Conservation (phyloP, 1,139 yeast genomes). For the Diutina ranongensis region DNA sequence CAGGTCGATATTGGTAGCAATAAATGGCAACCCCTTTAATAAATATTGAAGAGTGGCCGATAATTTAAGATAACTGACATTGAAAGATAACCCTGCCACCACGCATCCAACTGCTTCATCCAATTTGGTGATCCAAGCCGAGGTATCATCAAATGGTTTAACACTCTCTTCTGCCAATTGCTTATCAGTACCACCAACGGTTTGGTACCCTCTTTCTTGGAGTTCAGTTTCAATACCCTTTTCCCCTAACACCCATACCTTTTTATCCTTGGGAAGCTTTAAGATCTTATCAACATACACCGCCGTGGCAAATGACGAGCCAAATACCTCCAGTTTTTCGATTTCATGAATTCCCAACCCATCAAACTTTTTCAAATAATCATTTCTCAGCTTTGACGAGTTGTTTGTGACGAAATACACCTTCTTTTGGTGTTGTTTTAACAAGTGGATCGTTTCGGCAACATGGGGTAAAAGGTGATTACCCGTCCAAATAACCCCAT, state of each 20-base stretch:
- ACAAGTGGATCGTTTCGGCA: slow-evolving; percentile 25
- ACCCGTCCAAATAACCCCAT: slow-evolving; percentile 39
- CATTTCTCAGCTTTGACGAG: slow-evolving; percentile 77
- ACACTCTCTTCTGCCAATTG: background rate
- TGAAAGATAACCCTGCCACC: slow-evolving; percentile 73
- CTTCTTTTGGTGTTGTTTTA: slow-evolving; percentile 36
- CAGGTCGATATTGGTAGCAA: slow-evolving; percentile 94
- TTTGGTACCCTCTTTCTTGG: slow-evolving; percentile 18
- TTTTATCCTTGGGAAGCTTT: slow-evolving; percentile 54
- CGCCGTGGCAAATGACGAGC: slow-evolving; percentile 88
- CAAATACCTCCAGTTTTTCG: slow-evolving; percentile 67
- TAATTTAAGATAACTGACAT: slow-evolving; percentile 68
- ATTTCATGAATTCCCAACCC: slow-evolving; percentile 59
- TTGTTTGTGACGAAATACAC: slow-evolving; percentile 89
- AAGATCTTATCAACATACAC: slow-evolving; percentile 71
- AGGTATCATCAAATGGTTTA: background rate
- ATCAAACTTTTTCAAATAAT: slow-evolving; percentile 65
- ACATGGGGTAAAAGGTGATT: slow-evolving; percentile 33
- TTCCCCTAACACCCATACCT: slow-evolving; percentile 38
- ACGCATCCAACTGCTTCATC: slow-evolving; percentile 80
- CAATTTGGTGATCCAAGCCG: slow-evolving; percentile 17
- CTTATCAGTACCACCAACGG: background rate
- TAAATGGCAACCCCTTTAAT: slow-evolving; percentile 48
- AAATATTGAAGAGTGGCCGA: slow-evolving; percentile 78
- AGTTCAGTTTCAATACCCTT: slow-evolving; percentile 23